Percentiles rank a stretch among this genome's conserved stretches.
These are phyloP conservation scores for Cutaneotrichosporon mucoides DNA, from an alignment of 1,284 basidiomycete species.

Conservation along the genomic window DNA sequence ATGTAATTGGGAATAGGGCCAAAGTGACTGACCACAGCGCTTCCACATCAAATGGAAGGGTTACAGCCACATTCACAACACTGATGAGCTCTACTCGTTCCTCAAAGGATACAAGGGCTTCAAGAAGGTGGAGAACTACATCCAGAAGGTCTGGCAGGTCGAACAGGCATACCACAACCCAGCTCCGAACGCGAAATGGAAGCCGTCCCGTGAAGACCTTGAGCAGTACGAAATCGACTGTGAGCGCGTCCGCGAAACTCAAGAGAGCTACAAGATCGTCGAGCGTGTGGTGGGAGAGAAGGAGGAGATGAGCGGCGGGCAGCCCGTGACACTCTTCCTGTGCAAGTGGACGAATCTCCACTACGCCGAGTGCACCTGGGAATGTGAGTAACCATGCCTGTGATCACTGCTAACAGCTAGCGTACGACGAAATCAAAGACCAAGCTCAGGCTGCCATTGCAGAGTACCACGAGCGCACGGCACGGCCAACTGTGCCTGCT, in stretches of 20 bases:
- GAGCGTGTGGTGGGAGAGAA: constrained; percentile 87
- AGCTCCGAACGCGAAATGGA: constrained; percentile 53
- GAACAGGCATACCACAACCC: constrained; percentile 65
- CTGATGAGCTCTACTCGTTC: constrained; percentile 94
- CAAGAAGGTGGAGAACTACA: constrained; percentile 98
- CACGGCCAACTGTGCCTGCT: constrained; percentile 76
- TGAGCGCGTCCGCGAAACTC: constrained; percentile 82
- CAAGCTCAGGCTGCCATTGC: constrained; percentile 64
- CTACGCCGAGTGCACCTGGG: constrained; percentile 97
- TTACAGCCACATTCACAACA: constrained; percentile 92
- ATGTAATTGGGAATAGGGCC: constrained; percentile 37
- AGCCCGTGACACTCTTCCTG: constrained; percentile 71
- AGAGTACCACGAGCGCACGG: constrained; percentile 72
- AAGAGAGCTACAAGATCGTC: constrained; percentile 85
- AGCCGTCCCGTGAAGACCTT: constrained; percentile 77
- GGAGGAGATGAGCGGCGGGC: constrained; percentile 58
- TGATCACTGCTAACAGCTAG: constrained; percentile 18
- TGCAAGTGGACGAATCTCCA: constrained; percentile 95
- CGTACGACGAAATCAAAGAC: constrained; percentile 65
- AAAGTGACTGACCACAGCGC: constrained; percentile 55
- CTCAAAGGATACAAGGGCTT: constrained; percentile 67
- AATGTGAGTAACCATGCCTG: constrained; percentile 54
- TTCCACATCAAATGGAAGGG: constrained; percentile 96
- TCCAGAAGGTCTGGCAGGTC: constrained; percentile 67
- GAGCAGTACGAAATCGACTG: constrained; percentile 85